A percentile compares a stretch with the other conserved stretches of the same genome.
phyloP scores from a whole-genome alignment of 2,329 filamentous ascomycete species.

The Chalaropsis thielavioides region DNA sequence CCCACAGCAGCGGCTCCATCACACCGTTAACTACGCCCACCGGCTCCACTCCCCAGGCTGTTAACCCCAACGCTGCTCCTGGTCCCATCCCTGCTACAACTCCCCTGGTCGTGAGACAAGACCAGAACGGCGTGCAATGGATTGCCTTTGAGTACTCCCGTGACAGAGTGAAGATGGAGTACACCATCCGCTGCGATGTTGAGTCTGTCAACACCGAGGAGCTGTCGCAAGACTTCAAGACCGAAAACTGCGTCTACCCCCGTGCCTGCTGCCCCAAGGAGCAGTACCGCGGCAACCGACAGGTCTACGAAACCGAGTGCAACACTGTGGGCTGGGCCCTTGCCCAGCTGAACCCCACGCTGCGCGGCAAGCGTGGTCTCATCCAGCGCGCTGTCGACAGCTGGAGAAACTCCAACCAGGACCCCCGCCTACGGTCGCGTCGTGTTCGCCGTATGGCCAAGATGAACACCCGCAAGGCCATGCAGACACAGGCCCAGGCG shows the following conservation, averaged over 20 bases:
- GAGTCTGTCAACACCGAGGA: constrained; percentile 89
- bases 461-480: constrained; percentile 72
- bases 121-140: constrained; percentile 95
- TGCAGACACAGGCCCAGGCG: constrained; percentile 45
- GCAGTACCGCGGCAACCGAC: constrained; percentile 85
- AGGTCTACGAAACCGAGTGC: constrained; percentile 96
- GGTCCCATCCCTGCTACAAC: constrained; percentile 95
- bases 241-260: constrained; percentile 95
- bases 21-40: constrained; percentile 32
- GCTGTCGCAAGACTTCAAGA: constrained; percentile 79
- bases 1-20: constrained; percentile 22
- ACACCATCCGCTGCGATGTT: constrained; percentile 94
- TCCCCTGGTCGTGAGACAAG: constrained; percentile 82
- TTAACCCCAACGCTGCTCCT: constrained; percentile 82
- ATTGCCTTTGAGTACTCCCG: constrained; percentile 97
- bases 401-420: constrained; percentile 98
- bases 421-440: constrained; percentile 77
- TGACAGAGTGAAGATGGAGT: constrained; percentile 97
- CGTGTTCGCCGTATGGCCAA: constrained; percentile 92
- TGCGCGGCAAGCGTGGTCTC: constrained; percentile 84
- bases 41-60: constrained; percentile 34
- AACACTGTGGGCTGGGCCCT: constrained; percentile 99
- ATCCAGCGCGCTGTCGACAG: constrained; percentile 96
- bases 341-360: constrained; percentile 77
- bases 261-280: constrained; percentile 90